Base-by-base conservation (phyloP, 148 eudicot species). In the Chenopodium suecicum region DNA sequence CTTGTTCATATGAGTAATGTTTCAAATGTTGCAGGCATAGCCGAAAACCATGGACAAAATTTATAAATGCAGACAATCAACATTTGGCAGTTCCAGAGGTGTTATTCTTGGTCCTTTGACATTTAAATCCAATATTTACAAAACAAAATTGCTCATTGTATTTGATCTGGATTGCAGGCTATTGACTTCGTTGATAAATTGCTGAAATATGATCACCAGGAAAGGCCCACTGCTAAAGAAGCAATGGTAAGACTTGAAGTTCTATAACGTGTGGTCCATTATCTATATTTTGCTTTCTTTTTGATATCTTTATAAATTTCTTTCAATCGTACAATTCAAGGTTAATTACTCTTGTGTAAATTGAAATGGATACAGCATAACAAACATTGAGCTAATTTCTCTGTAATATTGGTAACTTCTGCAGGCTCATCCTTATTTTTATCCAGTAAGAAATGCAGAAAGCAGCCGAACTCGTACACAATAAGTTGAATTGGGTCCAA, bases 401-500 rank as follows among this genome's bases (percentile, higher is more conserved):
- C 44, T 32, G 31, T 37, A 69, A 47, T 67, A 12, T 27, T 75
- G 75, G 81, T 41, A 52, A 79, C 79, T 70, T 70, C 22, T 92
- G 94, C 94, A 95, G 98, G 97, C 89, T 44, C 98, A 95, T 83
- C 97, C 99, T n/a, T 95, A 95, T 46, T 95, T 95, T 81, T 86
- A 83, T 81, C 98, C 98, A 0, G 79, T 95, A 77, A 90, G 97
- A 89, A 92, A 92, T 72, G 97, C 97, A 20, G 98, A 95, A 85
- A 91, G 90, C 91, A 90, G 93, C 88, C 90, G 94, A 89, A 88
- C 79, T 79, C 93, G 93, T 82, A 84, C 84, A 75, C 90, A 93
- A 76, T 91, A n/a, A 85, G 79, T 58, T 54, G 77, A 46, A 46
- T 10, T 11, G 7, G 60, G 4, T 68, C 2, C n/a, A 11, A 79